A percentile compares a stretch with the other conserved stretches of the same genome.
Conservation (phyloP, 768 basidiomycete genomes). For the Psilocybe subaeruginosa region DNA sequence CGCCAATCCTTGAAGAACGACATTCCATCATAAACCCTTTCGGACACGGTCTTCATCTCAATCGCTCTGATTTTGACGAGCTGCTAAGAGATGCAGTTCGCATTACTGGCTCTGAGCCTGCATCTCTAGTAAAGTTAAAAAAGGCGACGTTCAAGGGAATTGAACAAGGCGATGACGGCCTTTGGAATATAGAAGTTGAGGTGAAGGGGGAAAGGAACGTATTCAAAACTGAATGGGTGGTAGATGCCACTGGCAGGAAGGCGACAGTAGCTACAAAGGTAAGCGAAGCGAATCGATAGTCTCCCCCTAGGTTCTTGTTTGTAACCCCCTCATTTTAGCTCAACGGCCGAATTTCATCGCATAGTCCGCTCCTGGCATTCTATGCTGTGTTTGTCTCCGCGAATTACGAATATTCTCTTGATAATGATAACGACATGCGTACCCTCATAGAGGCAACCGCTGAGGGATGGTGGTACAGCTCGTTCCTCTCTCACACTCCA, state of each 20-base stretch:
- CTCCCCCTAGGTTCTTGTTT: too few relatives aligned
- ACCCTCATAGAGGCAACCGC: constrained; percentile 37
- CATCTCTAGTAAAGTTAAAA: background rate
- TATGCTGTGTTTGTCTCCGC: constrained; percentile 27
- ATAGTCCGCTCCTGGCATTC: constrained; percentile 32
- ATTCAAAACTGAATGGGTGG: constrained; percentile 29
- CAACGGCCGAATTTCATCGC: constrained; percentile 27
- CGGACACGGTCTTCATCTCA: constrained; percentile 35
- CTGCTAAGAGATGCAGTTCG: constrained; percentile 25
- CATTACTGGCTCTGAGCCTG: constrained; percentile 4
- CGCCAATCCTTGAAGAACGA: constrained; percentile 27
- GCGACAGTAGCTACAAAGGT: constrained; percentile 32
- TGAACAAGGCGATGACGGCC: background rate
- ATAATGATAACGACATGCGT: constrained; percentile 27
- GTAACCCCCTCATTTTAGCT: constrained; percentile 19
- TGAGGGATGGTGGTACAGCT: constrained; percentile 38
- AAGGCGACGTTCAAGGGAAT: constrained; percentile 8
- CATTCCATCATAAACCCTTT: constrained; percentile 36
- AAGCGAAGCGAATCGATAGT: background rate
- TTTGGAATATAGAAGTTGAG: constrained; percentile 8
- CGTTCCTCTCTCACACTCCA: constrained; percentile 27
- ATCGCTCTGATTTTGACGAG: constrained; percentile 36
- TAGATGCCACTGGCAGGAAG: constrained; percentile 40
- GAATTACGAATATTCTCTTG: background rate
- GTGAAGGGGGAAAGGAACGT: background rate